Base-by-base conservation (phyloP, 768 basidiomycete genomes). In the Boletus subcaerulescens region DNA sequence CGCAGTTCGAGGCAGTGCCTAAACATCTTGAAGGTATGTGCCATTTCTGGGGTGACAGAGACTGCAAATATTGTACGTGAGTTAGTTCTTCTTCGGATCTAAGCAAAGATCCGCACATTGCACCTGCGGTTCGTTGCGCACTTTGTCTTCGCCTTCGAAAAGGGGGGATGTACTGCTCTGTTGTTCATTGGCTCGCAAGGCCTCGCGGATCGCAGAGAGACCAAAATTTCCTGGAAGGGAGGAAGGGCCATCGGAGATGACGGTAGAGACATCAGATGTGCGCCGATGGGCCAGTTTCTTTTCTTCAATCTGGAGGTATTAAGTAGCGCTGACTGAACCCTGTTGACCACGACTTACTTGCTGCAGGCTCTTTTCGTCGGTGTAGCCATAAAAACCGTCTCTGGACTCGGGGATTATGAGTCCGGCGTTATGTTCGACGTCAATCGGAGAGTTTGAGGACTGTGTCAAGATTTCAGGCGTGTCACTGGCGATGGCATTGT, bases 1-100 rank as follows among this genome's bases (percentile, higher is more conserved):
- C 97, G 89, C 18, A 98, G 77, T 50, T 90, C 84, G 45, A 98
- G 84, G 66, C 96, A 98, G 65, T 78, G 84, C 55, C 88, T 84
- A 66, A 98, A 83, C 2, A 87, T 80, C 56, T 85, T 78, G 56
- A 89, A 85, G 14, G 93, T 76, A 9, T 76, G 71, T 12, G 75
- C 70, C 49, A 81, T 76, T 63, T 86, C 85, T 3, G 74, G 70
- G 14, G 60, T 67, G 46, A 72, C 38, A 45, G 62, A 40, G 8
- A 48, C 68, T 71, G 36, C 38, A 51, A 1, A 50, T 29, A 24
- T n/a, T 17, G 50, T 18, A 24, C 18, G 9, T 68, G 9, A 59
- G 50, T 52, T 39, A 5, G 31, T 33, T 49, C 31, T 32, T 40
- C 12, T 48, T 52, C 26, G 11, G 17, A 41, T 48, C n/a, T 20